Conservation (phyloP, 1,284 basidiomycete species). For the Abortiporus biennis region DNA sequence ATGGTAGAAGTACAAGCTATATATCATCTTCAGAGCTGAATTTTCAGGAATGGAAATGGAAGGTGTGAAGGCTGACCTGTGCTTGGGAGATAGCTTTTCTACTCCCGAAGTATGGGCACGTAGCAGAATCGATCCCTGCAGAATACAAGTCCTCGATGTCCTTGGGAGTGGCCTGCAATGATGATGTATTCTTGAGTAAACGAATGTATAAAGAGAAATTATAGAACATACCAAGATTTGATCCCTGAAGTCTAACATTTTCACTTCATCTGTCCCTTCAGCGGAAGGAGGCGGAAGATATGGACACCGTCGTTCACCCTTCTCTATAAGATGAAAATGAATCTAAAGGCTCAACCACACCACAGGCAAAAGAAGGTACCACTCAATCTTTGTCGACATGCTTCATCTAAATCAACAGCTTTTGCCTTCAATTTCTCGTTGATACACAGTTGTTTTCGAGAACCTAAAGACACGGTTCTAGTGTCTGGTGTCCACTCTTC, state of each 20-base stretch:
- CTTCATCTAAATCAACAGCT: slow-evolving; percentile 84
- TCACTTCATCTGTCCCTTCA: slow-evolving; percentile 59
- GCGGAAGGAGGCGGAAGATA: slow-evolving; percentile 78
- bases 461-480: slow-evolving; percentile 78
- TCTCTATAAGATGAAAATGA: too few species aligned
- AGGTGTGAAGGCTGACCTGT: slow-evolving; percentile 49
- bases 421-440: slow-evolving; percentile 70
- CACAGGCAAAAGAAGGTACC: slow-evolving; percentile 38
- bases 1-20: slow-evolving; percentile 87
- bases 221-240: slow-evolving; percentile 65
- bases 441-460: slow-evolving; percentile 92
- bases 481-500: slow-evolving; percentile 26
- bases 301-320: slow-evolving; percentile 66
- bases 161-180: slow-evolving; percentile 70
- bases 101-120: slow-evolving; percentile 94
- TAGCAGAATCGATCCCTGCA: slow-evolving; percentile 59
- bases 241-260: slow-evolving; percentile 85
- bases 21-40: too few species aligned
- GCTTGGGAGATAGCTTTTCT: slow-evolving; percentile 85
- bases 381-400: slow-evolving; percentile 82
- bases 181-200: neutral
- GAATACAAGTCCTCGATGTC: slow-evolving; percentile 92
- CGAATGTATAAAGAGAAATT: neutral
- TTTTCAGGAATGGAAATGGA: slow-evolving; percentile 5
- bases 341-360: too few species aligned